Base-by-base conservation (phyloP, 2,329 filamentous ascomycete species). In the Dactylellina sp. region DNA sequence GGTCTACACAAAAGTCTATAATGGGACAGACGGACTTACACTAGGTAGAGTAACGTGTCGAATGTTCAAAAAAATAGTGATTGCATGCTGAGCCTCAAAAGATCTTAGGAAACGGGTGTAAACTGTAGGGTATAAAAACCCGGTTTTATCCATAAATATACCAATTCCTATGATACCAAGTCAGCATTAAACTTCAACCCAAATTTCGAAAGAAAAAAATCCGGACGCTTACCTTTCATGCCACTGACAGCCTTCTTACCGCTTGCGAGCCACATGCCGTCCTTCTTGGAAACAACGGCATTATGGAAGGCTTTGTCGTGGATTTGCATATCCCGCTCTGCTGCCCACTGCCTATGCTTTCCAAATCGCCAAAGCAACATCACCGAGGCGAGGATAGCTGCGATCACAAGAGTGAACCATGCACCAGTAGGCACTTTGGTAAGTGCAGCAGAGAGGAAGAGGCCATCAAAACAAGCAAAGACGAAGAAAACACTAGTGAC, bases 331-430 rank as follows among this genome's bases (percentile, higher is more conserved):
- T 64, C 28, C 0, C 85, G 84, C 81, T 93, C 90, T 1, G 90
- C 87, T 5, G 81, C 82, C 90, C 91, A 93, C 79, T 93, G 91
- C 72, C 87, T 85, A 78, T 92, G 89, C 79, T 93, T 93, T 14
- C 91, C 91, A 77, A 88, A 93, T 32, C 91, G 86, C 91, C 91
- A 93, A 9, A 93, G 84, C 1, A 92, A 83, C 78, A 93, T 90
- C 46, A 92, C 81, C 46, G 81, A 82, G 0, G 88, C 85, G 1
- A 93, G 84, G 7, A 90, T 81, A 1, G 83, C 82, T 0, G 89
- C 84, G 3, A 93, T 83, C 0, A 87, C 83, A 1, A 93, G 82
- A 0, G 91, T 93, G 78, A 93, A 91, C 91, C 91, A 93, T 1
- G 89, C 91, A 0, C 91, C 91, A 7, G 89, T 84, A 0, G 91